phyloP scores from a whole-genome alignment of 331 rosid genomes.

The Arachis monticola region DNA sequence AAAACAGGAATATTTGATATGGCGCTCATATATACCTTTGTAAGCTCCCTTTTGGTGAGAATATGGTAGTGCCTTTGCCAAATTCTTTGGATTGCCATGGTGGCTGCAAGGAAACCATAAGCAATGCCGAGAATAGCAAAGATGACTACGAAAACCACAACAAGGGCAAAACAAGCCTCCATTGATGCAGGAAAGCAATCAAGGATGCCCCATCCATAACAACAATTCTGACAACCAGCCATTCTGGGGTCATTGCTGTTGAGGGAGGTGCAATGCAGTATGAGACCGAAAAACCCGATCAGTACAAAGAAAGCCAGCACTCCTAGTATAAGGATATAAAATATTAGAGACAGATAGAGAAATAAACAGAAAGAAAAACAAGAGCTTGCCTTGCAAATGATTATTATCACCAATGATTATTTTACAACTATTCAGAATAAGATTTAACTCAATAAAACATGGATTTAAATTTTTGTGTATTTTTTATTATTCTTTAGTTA shows the following conservation, averaged over 20 bases:
- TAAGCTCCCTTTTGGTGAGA: conserved; percentile 97
- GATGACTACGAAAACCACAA: conserved; percentile 87
- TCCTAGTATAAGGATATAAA: conserved; percentile 55
- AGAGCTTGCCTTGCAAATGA: conserved; percentile 28
- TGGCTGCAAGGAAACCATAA: conserved; percentile 93
- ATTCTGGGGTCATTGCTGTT: conserved; percentile 86
- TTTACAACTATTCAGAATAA: neutral
- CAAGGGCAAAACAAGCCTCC: conserved; percentile 98
- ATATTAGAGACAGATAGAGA: neutral
- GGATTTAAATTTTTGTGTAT: neutral
- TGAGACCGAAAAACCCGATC: conserved; percentile 94
- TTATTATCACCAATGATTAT: conserved; percentile 9
- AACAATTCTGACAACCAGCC: conserved; percentile 99
- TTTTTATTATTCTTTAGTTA: neutral
- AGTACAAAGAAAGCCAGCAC: conserved; percentile 95
- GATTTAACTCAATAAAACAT: conserved; percentile 16
- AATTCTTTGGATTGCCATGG: conserved; percentile 98
- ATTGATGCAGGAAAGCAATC: conserved; percentile 99
- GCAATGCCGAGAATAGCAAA: conserved; percentile 99
- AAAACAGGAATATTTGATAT: neutral
- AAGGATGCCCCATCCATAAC: conserved; percentile 98
- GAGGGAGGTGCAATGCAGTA: conserved; percentile 90
- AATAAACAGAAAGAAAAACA: conserved; percentile 13
- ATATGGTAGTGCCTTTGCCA: conserved; percentile 99
- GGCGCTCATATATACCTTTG: conserved; percentile 57